phyloP scores from a whole-genome alignment of 176 grass and related monocot species.

The Triticum dicoccoides region DNA sequence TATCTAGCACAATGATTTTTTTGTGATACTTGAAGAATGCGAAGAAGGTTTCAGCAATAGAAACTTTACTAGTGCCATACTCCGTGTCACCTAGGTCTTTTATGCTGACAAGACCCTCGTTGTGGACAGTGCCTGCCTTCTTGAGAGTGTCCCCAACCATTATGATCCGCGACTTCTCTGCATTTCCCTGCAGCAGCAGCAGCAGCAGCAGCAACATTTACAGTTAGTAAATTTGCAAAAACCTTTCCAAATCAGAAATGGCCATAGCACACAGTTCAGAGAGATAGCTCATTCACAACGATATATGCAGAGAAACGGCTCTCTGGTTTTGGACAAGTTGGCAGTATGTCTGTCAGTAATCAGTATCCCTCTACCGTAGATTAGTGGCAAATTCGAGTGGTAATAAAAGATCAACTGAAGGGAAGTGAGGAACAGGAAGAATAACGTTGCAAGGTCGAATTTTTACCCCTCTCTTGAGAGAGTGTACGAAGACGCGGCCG shows the following conservation, averaged over 20 bases:
- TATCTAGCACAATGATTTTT: background rate
- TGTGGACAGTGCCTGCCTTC: slow-evolving; percentile 43
- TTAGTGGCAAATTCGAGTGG: background rate
- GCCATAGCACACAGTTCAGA: background rate
- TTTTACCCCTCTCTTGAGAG: slow-evolving; percentile 58
- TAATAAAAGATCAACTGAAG: background rate
- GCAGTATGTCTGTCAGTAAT: background rate
- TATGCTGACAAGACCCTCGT: slow-evolving; percentile 51
- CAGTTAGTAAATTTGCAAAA: background rate
- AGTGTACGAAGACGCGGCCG: slow-evolving; percentile 79
- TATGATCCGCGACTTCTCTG: slow-evolving; percentile 86
- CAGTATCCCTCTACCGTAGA: background rate
- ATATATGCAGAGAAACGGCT: no score
- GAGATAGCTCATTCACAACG: background rate
- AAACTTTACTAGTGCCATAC: slow-evolving; percentile 56
- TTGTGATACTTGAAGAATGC: background rate
- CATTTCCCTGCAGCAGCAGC: slow-evolving; percentile 59
- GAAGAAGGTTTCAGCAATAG: background rate
- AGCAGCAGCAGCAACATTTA: background rate
- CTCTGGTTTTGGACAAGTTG: background rate
- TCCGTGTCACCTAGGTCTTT: slow-evolving; percentile 74
- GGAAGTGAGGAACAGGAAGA: background rate
- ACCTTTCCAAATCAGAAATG: no score
- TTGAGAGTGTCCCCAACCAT: slow-evolving; percentile 91
- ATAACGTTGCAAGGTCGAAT: background rate